Percentiles rank a stretch among this genome's conserved stretches.
These are phyloP conservation scores for Botrytis byssoidea DNA, from an alignment of 2,329 filamentous ascomycete species.

Conservation along the genomic window DNA sequence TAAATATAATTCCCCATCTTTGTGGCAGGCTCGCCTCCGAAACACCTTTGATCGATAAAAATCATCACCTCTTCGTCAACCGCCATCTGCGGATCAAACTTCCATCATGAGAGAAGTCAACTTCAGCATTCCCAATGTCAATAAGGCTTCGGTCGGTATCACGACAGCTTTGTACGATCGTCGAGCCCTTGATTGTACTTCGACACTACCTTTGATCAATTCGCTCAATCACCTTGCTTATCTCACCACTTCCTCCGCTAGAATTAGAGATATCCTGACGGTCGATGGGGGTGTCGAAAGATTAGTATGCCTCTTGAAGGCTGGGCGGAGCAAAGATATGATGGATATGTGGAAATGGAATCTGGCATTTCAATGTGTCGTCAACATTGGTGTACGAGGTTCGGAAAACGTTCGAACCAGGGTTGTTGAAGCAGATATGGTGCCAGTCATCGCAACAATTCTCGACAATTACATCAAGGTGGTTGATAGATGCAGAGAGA, in stretches of 20 bases:
- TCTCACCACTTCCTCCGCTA: constrained; percentile 93
- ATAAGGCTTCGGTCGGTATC: constrained; percentile 98
- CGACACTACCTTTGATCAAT: constrained; percentile 95
- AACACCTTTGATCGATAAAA: constrained; percentile 26
- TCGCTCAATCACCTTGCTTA: constrained; percentile 98
- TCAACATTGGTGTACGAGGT: constrained; percentile 96
- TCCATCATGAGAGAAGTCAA: constrained; percentile 96
- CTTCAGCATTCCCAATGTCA: constrained; percentile 98
- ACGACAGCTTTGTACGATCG: constrained; percentile 98
- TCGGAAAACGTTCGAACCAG: constrained; percentile 91
- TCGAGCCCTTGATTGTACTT: constrained; percentile 95
- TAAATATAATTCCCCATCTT: constrained; percentile 22
- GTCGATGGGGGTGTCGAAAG: constrained; percentile 98
- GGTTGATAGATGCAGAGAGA: constrained; percentile 85
- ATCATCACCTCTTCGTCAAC: neutral
- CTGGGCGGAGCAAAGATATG: constrained; percentile 94
- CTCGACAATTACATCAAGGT: constrained; percentile 98
- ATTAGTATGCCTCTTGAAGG: constrained; percentile 95
- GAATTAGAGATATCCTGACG: constrained; percentile 95
- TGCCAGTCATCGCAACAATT: constrained; percentile 96
- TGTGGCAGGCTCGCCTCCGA: constrained; percentile 24
- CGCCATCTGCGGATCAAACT: constrained; percentile 16
- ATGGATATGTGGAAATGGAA: constrained; percentile 99
- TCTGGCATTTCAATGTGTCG: constrained; percentile 95
- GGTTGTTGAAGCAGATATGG: constrained; percentile 98